Base-by-base conservation (phyloP, 2,329 filamentous ascomycete genomes). In the Dothideomycetidae sp. region DNA sequence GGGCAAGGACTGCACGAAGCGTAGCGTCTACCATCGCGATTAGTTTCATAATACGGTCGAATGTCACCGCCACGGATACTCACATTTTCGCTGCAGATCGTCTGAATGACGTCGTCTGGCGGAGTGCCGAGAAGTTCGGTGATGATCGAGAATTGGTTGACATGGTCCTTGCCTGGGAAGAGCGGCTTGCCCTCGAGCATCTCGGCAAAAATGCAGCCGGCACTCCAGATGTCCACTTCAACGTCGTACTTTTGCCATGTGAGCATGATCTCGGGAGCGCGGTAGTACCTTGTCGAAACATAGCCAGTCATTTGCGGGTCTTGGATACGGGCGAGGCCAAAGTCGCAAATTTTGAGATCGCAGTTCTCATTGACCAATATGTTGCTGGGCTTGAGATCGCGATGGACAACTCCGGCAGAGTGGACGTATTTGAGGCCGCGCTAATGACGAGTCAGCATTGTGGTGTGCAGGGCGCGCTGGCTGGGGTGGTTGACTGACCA, bases 201-300 rank as follows among this genome's bases (percentile, higher is more conserved):
- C 65, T 98, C 90, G 29, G 90, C 90, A 52, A 98, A 96, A 57
- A 98, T 98, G 63, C 90, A 98, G 43, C 90, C 90, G 12, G 88
- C 88, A 58, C 90, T 96, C 90, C 90, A 98, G 57, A 98, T 93
- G 58, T 98, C 90, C 41, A 98, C 90, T 65, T 96, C 90, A 33
- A 96, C 78, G 51, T 98, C 90, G 63, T 98, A 98, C 67, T 98
- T 98, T 68, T 98, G 90, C 90, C 90, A 98, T 47, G 90, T 96
- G 57, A 98, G 84, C 90, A 98, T 98, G 57, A 98, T 98, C 63
- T 98, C 90, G 12, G 90, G 90, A 5, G 90, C 90, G 54, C 90
- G 78, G 71, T 98, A 98, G 70, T 98, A 98, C 69, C 90, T 73
- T 44, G 90, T 98, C 33, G 90, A 96, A 43, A 98, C 90, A 57